Conservation (phyloP, 805 yeast species). For the Yarrowia phangngaensis region DNA sequence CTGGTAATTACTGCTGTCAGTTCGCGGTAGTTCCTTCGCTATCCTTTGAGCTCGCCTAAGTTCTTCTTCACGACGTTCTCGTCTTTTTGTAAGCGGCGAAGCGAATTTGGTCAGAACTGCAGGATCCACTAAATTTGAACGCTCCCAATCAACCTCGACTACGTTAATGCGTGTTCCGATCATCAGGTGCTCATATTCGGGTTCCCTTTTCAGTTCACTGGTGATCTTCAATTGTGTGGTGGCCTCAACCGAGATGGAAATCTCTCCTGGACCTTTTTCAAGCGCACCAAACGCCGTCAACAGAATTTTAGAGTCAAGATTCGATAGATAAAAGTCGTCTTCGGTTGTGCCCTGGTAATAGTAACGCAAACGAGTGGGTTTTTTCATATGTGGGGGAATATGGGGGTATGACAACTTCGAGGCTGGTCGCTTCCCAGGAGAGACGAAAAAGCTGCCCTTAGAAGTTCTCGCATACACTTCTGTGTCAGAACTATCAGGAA, state of each 20-base stretch:
- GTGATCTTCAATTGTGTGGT: background rate
- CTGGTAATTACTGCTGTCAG: background rate
- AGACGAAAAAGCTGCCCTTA: constrained; percentile 12
- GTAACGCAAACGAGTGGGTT: background rate
- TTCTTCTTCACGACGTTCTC: constrained; percentile 2
- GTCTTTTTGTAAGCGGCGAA: constrained; percentile 3
- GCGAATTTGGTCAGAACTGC: background rate
- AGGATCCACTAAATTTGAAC: background rate
- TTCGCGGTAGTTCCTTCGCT: constrained; percentile 1
- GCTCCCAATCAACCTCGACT: constrained; percentile 20
- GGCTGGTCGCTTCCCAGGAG: constrained; percentile 10
- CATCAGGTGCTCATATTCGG: constrained; percentile 11
- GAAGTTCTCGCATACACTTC: constrained; percentile 8
- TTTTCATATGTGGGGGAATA: constrained; percentile 13
- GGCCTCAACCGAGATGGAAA: constrained; percentile 2
- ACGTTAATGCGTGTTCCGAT: background rate
- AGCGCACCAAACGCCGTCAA: constrained; percentile 1
- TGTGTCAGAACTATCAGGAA: too few relatives aligned
- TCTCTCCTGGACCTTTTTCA: background rate
- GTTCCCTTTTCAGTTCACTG: constrained; percentile 2
- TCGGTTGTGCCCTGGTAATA: constrained; percentile 2
- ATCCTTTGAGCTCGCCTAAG: constrained; percentile 4
- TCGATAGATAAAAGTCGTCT: constrained; percentile 1
- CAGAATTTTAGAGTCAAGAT: constrained; percentile 5
- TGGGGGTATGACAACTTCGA: constrained; percentile 5